Evolutionary conservation across 306 rosid genomes (phyloP).

Genomic region (Dryas alaskensis): DNA sequence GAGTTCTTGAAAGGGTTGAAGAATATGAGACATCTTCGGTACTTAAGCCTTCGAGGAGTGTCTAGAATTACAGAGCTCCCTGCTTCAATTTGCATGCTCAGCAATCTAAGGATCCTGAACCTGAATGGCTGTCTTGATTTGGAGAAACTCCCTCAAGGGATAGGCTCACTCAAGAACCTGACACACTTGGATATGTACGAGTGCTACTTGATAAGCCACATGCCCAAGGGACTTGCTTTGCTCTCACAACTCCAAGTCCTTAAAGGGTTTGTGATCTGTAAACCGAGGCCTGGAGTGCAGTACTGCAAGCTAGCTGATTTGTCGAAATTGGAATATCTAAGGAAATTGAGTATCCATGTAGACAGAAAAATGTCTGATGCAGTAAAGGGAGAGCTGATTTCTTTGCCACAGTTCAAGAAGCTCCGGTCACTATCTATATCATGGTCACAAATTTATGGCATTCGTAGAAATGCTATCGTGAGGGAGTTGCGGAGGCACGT

Average conservation of each 20-base stretch:
- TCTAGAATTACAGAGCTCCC: constrained; percentile 23
- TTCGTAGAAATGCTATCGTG: background rate
- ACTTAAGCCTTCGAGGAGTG: constrained; percentile 22
- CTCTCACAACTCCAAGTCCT: constrained; percentile 28
- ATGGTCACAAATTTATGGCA: constrained; percentile 9
- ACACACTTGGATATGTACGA: constrained; percentile 24
- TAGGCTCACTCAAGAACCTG: constrained; percentile 26
- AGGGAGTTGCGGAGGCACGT: no score
- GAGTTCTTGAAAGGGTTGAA: constrained; percentile 27
- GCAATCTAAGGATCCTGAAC: constrained; percentile 26
- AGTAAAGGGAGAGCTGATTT: background rate
- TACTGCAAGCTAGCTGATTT: constrained; percentile 11
- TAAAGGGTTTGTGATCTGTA: constrained; percentile 17
- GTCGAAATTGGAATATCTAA: background rate
- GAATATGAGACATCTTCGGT: constrained; percentile 23
- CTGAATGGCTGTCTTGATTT: constrained; percentile 16
- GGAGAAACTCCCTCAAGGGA: constrained; percentile 24
- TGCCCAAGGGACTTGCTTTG: constrained; percentile 21
- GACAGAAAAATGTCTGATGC: background rate
- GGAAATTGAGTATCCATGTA: constrained; percentile 24
- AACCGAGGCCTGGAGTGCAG: background rate
- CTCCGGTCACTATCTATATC: constrained; percentile 21
- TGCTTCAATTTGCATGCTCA: constrained; percentile 20
- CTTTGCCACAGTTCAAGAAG: background rate
- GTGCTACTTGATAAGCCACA: constrained; percentile 25